phyloP scores from a whole-genome alignment of 2,329 filamentous ascomycete species.

The Penicillium sp. region DNA sequence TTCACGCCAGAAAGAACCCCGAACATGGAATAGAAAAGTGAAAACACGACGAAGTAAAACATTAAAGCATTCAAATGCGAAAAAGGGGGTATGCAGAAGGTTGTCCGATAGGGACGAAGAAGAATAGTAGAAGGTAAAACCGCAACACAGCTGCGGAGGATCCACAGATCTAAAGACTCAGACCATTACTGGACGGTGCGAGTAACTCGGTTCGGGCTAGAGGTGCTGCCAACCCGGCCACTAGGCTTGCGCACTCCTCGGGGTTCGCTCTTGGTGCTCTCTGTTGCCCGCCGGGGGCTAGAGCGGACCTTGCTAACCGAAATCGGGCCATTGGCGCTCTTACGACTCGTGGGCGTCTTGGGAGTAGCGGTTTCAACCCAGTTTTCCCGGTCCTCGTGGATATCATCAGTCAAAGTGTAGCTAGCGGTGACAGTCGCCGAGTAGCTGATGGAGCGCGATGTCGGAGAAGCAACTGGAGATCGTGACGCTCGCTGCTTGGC shows the following conservation, averaged over 20 bases:
- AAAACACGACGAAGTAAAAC: slow-evolving; percentile 7
- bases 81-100: slow-evolving; percentile 28
- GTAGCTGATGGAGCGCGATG: slow-evolving; percentile 73
- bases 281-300: slow-evolving; percentile 52
- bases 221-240: slow-evolving; percentile 50
- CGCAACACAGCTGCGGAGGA: slow-evolving; percentile 10
- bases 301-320: slow-evolving; percentile 67
- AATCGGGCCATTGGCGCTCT: slow-evolving; percentile 57
- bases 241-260: slow-evolving; percentile 52
- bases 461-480: slow-evolving; percentile 66
- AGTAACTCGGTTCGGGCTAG: slow-evolving; percentile 34
- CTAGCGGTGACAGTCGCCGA: slow-evolving; percentile 73
- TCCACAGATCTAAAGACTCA: slow-evolving; percentile 5
- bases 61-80: slow-evolving; percentile 27
- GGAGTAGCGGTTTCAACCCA: slow-evolving; percentile 50
- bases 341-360: slow-evolving; percentile 61
- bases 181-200: slow-evolving; percentile 26
- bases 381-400: slow-evolving; percentile 70
- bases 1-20: slow-evolving; percentile 27
- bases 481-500: slow-evolving; percentile 65
- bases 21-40: slow-evolving; percentile 14
- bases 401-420: slow-evolving; percentile 66
- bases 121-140: slow-evolving; percentile 22
- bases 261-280: slow-evolving; percentile 41
- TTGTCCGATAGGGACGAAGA: slow-evolving; percentile 19